Evolutionary conservation across 306 rosid genomes (phyloP).

Genomic region (Gynostemma pentaphyllum): DNA sequence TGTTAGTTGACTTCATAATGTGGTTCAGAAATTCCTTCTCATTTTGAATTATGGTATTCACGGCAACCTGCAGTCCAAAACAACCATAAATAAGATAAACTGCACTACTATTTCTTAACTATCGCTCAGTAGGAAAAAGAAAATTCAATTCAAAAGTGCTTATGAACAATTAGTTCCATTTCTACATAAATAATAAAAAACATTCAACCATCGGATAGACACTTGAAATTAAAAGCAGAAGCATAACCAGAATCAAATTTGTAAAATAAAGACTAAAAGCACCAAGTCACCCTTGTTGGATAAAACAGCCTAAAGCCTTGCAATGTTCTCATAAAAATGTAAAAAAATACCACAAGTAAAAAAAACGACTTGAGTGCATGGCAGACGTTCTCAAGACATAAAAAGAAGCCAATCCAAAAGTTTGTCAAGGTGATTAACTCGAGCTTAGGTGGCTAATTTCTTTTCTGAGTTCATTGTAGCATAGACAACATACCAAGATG

Average conservation of each 20-base stretch:
- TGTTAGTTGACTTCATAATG: constrained; percentile 77
- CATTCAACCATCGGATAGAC: neutral
- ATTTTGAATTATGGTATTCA: constrained; percentile 64
- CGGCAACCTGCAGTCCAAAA: constrained; percentile 55
- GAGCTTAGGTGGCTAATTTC: no score
- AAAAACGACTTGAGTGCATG: neutral
- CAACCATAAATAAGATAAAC: neutral
- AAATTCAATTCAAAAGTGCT: neutral
- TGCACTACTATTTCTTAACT: neutral
- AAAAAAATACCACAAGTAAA: neutral
- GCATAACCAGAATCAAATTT: neutral
- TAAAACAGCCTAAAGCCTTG: neutral
- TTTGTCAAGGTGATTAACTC: neutral
- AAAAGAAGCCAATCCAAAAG: neutral
- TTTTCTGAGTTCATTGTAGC: no score
- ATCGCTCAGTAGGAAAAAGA: neutral
- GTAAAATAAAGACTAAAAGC: neutral
- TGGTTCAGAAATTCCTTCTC: constrained; percentile 79
- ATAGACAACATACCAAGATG: neutral
- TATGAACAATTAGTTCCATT: neutral
- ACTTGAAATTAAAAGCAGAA: neutral
- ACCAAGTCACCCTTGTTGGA: neutral
- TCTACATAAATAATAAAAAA: neutral
- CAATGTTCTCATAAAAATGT: neutral
- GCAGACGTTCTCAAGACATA: neutral